Evolutionary conservation across 768 basidiomycete genomes (phyloP).

Genomic region (Psilocybe azurescens): DNA sequence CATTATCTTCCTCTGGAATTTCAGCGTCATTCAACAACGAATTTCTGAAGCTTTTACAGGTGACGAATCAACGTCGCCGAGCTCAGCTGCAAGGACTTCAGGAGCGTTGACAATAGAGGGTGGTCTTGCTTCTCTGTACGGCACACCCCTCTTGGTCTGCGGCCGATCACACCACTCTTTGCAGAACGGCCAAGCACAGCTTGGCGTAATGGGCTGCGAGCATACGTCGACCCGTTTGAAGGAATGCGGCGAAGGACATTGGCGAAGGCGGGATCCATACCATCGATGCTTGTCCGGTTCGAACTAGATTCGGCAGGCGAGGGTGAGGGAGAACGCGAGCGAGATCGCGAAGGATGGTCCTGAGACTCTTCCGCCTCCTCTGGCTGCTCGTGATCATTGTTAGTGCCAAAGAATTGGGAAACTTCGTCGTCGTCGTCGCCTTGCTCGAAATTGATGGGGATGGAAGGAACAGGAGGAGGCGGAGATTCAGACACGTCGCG

Average conservation of each 20-base stretch:
- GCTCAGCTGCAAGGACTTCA: conserved; percentile 72
- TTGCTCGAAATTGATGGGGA: conserved; percentile 41
- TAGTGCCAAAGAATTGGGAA: conserved; percentile 39
- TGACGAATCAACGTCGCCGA: conserved; percentile 40
- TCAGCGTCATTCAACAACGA: conserved; percentile 45
- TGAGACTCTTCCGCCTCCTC: conserved; percentile 29
- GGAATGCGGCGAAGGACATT: conserved; percentile 71
- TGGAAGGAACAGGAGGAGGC: conserved; percentile 47
- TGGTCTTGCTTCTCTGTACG: conserved; percentile 74
- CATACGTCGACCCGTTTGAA: conserved; percentile 49
- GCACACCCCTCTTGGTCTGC: conserved; percentile 69
- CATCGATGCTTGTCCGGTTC: conserved; percentile 77
- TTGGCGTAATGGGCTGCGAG: conserved; percentile 66
- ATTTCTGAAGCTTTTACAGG: conserved; percentile 36
- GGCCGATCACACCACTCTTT: conserved; percentile 53
- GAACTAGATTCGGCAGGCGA: conserved; percentile 40
- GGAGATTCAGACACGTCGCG: conserved; percentile 32
- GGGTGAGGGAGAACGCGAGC: conserved; percentile 39
- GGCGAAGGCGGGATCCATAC: conserved; percentile 88
- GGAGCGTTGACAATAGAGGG: conserved; percentile 74
- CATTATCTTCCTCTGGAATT: conserved; percentile 41
- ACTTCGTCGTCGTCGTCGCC: conserved; percentile 44
- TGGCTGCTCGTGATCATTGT: conserved; percentile 29
- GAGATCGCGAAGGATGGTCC: conserved; percentile 20
- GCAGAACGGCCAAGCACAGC: conserved; percentile 56